Evolutionary conservation across 345 rosid genomes (phyloP).

Genomic region (Eucalyptus polybractea): DNA sequence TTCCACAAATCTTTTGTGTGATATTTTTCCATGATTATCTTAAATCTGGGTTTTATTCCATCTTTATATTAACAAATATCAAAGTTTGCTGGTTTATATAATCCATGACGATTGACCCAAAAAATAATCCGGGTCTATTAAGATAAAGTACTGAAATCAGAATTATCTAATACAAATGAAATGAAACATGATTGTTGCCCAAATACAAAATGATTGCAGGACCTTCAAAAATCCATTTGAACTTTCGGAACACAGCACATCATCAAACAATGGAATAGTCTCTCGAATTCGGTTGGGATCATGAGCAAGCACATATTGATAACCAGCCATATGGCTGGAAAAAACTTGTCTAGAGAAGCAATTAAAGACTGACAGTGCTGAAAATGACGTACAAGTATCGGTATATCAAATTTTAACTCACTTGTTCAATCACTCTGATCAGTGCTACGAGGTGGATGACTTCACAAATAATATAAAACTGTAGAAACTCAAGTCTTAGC

Average conservation of each 20-base stretch:
- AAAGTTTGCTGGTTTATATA: neutral
- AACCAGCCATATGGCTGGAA: rapidly evolving
- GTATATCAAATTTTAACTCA: rapidly evolving
- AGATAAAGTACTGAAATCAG: neutral
- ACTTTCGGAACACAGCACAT: rapidly evolving
- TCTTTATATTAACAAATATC: neutral
- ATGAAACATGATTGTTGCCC: neutral
- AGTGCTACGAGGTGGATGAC: rapidly evolving
- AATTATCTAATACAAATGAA: neutral
- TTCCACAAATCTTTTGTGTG: neutral
- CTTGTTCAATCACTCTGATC: rapidly evolving
- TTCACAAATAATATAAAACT: neutral
- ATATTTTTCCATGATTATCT: neutral
- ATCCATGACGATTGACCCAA: neutral
- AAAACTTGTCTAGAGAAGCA: rapidly evolving
- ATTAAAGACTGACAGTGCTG: rapidly evolving
- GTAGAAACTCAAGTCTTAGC: rapidly evolving
- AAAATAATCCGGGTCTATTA: neutral
- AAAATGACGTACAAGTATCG: rapidly evolving
- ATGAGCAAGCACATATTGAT: neutral
- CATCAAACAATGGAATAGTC: neutral
- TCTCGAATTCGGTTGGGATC: rapidly evolving
- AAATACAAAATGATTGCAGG: rapidly evolving
- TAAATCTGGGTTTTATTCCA: neutral
- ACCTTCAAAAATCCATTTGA: neutral